Base-by-base conservation (phyloP, 1,284 basidiomycete genomes). In the Sporisorium iseilematis-ciliati region DNA sequence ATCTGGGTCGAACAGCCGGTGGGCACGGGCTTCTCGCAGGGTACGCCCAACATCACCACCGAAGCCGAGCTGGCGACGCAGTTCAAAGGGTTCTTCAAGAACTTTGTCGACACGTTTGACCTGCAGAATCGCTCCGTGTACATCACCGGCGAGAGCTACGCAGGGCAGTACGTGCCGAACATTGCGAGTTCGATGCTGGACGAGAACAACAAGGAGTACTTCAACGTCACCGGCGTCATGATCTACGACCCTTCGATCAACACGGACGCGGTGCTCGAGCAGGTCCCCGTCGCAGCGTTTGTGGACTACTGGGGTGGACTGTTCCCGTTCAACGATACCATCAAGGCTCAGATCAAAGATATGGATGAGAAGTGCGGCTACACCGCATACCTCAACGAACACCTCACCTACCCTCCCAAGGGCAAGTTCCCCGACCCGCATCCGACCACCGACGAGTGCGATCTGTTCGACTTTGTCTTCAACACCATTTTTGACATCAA, bases 161-260 rank as follows among this genome's bases (percentile, higher is more conserved):
- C 95, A n/a, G 96, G 97, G n/a, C 95, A 97, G 87, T 98, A 93
- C 88, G 95, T 98, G 74, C 96, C 97, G 14, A 96, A 95, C 86
- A 94, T 97, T 78, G 82, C 85, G 10, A 52, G 75, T 40, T 50
- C 66, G 25, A 82, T 85, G 52, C 59, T 80, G 18, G 62, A 69
- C 33, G 54, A 72, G 42, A 29, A 75, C 54, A 58, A 59, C 51
- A 59, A 56, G 35, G 64, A 75, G 29, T 77, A 78, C 42, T 65
- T 83, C 56, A 75, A 82, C 63, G 72, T 84, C 12, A 65, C 82
- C 25, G 83, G 83, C n/a, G 66, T 84, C 23, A 68, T 73, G 51
- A 77, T 84, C 56, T 82, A 82, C 53, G 84, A 85, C 41, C 79
- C 83, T 7, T 73, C 76, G 33, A 79, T 83, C 60, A 73, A 68